phyloP scores from a whole-genome alignment of 306 rosid genomes.

The Pachyrhizus erosus region DNA sequence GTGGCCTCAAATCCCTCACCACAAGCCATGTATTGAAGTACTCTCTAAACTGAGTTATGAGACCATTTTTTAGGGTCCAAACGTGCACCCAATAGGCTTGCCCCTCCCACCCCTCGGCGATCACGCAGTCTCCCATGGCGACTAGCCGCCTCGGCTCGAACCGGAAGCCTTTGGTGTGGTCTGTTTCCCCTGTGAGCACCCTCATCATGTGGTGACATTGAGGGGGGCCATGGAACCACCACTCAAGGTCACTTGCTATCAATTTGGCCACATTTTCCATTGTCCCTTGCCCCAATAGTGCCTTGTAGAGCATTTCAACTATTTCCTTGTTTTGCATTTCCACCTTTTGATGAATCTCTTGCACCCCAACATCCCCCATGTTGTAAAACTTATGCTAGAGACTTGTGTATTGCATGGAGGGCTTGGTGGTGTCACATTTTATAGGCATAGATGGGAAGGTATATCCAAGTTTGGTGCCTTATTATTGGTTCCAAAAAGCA shows the following conservation, averaged over 20 bases:
- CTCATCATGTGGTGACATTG: slow-evolving; percentile 91
- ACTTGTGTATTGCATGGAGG: slow-evolving; percentile 14
- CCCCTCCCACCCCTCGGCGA: slow-evolving; percentile 93
- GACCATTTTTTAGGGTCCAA: slow-evolving; percentile 76
- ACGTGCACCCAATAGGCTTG: slow-evolving; percentile 91
- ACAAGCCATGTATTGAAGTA: slow-evolving; percentile 94
- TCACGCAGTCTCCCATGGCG: slow-evolving; percentile 61
- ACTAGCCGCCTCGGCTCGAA: slow-evolving; percentile 76
- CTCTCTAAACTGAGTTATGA: slow-evolving; percentile 79
- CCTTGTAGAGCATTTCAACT: slow-evolving; percentile 69
- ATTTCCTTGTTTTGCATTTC: slow-evolving; percentile 57
- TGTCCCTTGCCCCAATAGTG: slow-evolving; percentile 54
- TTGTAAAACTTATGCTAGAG: neutral
- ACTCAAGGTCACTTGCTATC: slow-evolving; percentile 78
- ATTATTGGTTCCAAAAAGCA: slow-evolving; percentile 14
- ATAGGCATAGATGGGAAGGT: slow-evolving; percentile 43
- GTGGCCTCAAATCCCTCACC: slow-evolving; percentile 72
- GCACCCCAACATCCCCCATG: neutral
- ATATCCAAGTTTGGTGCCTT: slow-evolving; percentile 8
- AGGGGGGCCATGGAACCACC: slow-evolving; percentile 99
- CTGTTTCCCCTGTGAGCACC: slow-evolving; percentile 74
- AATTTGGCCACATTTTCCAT: slow-evolving; percentile 53
- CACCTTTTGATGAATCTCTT: neutral
- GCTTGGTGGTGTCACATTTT: slow-evolving; percentile 22
- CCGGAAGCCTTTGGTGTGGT: slow-evolving; percentile 54